Evolutionary conservation across 2,329 filamentous ascomycete genomes (phyloP).

Genomic region (Juglanconis sp.): DNA sequence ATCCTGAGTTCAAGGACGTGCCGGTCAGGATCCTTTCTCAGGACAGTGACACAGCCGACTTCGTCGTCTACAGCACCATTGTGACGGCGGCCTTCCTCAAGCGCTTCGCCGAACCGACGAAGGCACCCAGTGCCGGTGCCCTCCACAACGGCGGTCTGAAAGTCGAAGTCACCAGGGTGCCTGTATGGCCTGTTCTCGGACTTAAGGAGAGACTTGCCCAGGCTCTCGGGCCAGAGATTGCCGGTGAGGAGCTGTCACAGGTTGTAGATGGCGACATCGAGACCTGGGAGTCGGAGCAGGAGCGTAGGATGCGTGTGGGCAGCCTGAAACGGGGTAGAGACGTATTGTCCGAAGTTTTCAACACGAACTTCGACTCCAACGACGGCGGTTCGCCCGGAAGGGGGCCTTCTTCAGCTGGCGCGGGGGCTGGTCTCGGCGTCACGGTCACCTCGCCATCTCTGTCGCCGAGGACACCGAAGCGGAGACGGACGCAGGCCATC

Average conservation of each 20-base stretch:
- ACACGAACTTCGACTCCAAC: constrained; percentile 36
- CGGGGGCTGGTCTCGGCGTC: constrained; percentile 1
- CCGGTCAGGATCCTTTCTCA: constrained; percentile 50
- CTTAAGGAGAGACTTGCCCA: constrained; percentile 53
- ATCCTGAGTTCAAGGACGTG: constrained; percentile 42
- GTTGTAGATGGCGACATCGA: constrained; percentile 35
- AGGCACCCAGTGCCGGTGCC: constrained; percentile 29
- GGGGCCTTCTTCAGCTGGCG: background rate
- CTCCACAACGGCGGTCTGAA: constrained; percentile 34
- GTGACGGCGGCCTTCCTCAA: constrained; percentile 47
- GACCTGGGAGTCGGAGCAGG: constrained; percentile 40
- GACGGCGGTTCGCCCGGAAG: background rate
- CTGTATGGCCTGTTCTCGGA: constrained; percentile 53
- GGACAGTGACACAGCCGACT: constrained; percentile 44
- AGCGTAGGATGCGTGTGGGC: constrained; percentile 18
- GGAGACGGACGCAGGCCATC: constrained; percentile 25
- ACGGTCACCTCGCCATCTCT: constrained; percentile 23
- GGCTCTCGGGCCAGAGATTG: constrained; percentile 49
- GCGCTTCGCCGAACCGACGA: constrained; percentile 48
- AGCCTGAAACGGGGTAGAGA: constrained; percentile 33
- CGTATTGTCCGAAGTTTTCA: constrained; percentile 35
- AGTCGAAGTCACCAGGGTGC: constrained; percentile 47
- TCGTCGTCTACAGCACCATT: constrained; percentile 51
- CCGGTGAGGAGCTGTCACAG: constrained; percentile 36
- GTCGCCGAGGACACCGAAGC: constrained; percentile 30